phyloP scores from a whole-genome alignment of 2,329 filamentous ascomycete genomes.

The Leptosphaerulina australis region DNA sequence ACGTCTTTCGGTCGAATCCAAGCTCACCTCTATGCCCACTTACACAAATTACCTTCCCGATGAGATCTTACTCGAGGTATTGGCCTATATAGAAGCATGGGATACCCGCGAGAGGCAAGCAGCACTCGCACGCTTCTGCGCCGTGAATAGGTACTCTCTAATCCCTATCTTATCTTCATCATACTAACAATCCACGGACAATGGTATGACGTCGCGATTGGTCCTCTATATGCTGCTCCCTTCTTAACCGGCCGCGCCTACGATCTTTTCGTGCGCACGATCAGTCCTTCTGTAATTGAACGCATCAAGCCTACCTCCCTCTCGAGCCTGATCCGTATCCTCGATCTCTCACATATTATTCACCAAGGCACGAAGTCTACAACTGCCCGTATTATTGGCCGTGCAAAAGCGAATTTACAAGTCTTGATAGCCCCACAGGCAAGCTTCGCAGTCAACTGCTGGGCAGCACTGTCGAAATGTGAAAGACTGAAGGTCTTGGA shows the following conservation, averaged over 20 bases:
- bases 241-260: constrained; percentile 60
- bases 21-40: background rate
- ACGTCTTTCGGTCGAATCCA: no score
- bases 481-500: constrained; percentile 57
- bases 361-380: constrained; percentile 64
- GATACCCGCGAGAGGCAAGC: constrained; percentile 48
- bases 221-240: constrained; percentile 60
- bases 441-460: constrained; percentile 63
- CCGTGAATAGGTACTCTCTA: constrained; percentile 42
- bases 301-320: constrained; percentile 57
- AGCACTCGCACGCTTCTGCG: constrained; percentile 58
- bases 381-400: constrained; percentile 62
- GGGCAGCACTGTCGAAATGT: constrained; percentile 64
- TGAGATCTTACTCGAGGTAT: constrained; percentile 60
- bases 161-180: background rate
- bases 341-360: constrained; percentile 62
- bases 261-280: constrained; percentile 59
- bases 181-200: constrained; percentile 44
- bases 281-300: constrained; percentile 60
- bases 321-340: constrained; percentile 57
- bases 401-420: constrained; percentile 59
- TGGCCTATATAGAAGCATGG: constrained; percentile 51
- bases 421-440: constrained; percentile 64
- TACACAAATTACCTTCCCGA: constrained; percentile 56
- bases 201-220: constrained; percentile 62